Evolutionary conservation across 352 stramenopile genomes (phyloP).

Genomic region (Plasmopara viticola): DNA sequence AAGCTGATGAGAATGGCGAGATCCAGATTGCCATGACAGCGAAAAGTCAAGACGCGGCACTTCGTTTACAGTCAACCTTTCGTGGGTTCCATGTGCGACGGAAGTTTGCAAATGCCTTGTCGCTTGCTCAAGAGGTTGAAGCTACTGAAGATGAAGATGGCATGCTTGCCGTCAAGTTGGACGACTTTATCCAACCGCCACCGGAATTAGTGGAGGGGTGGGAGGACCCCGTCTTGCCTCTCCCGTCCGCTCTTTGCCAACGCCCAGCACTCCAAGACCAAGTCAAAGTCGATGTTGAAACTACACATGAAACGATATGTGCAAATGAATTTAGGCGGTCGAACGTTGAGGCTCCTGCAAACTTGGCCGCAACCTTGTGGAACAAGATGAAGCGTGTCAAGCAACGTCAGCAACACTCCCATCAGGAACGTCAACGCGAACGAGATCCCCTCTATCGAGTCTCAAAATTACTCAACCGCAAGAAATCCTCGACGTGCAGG

Average conservation of each 20-base stretch:
- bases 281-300: neutral
- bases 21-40: neutral
- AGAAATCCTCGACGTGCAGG: constrained; percentile 6
- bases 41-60: constrained; percentile 29
- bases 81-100: constrained; percentile 58
- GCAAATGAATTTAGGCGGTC: neutral
- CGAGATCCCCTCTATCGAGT: constrained; percentile 51
- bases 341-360: neutral
- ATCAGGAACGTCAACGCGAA: constrained; percentile 33
- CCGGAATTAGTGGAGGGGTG: constrained; percentile 57
- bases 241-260: neutral
- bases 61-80: constrained; percentile 59
- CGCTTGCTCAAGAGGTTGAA: constrained; percentile 31
- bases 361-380: constrained; percentile 46
- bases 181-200: constrained; percentile 47
- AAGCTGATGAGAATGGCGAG: neutral
- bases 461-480: constrained; percentile 42
- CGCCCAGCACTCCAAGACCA: neutral
- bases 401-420: constrained; percentile 31
- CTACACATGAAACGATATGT: too few relatives aligned
- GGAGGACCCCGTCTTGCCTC: constrained; percentile 40
- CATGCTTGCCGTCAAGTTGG: constrained; percentile 49
- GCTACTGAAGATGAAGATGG: constrained; percentile 19
- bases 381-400: constrained; percentile 59
- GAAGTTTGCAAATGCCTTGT: constrained; percentile 57